Evolutionary conservation across 2,329 filamentous ascomycete species (phyloP), one percentile per base, ranked within the genome.

Genomic region (Ophiostoma perfectum): DNA sequence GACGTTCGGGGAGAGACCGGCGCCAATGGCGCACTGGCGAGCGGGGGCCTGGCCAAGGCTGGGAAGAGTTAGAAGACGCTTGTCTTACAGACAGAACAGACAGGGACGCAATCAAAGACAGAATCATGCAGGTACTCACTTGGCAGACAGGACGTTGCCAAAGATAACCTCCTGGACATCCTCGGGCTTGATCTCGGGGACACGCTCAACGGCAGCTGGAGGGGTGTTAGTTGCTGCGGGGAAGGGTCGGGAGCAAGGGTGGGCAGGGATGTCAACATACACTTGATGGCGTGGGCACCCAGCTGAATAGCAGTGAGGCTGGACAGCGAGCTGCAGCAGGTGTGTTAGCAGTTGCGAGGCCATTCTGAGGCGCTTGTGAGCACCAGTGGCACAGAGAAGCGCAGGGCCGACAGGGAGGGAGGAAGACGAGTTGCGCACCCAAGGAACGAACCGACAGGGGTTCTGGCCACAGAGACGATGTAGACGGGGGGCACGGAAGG

Each of bases 81-180:
- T 27, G 11, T 14, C 16, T 2, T 12, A 6, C 5, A 47, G 16
- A 45, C 14, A 27, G 5, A 6, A 0, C 7, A 14, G n/a, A 5
- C 6, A 7, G 27, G 6, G 27, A 27, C 27, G 2, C 27, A 27
- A 27, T 27, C 27, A 27, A 2, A 27, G 27, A 27, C 27, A 27
- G 27, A 27, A 2, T 27, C 2, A 27, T 27, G 27, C 1, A 68
- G 66, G 49, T 52, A 52, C 84, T 75, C 85, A 97, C 93, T 94
- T 93, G 78, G 94, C 95, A 70, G 93, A 96, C 75, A 99, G 86
- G 73, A 99, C 95, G 83, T 99, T 99, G 80, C 95, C 95, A 77
- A 97, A 96, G 84, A 95, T 96, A 77, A 99, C 92, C 80, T 99
- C 95, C 78, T 99, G 88, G 69, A 99, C 91, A 78, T 96, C 88